Percentiles rank a stretch among this genome's conserved stretches.
Conservation (phyloP, 306 rosid genomes). For the Phaseolus lunatus region DNA sequence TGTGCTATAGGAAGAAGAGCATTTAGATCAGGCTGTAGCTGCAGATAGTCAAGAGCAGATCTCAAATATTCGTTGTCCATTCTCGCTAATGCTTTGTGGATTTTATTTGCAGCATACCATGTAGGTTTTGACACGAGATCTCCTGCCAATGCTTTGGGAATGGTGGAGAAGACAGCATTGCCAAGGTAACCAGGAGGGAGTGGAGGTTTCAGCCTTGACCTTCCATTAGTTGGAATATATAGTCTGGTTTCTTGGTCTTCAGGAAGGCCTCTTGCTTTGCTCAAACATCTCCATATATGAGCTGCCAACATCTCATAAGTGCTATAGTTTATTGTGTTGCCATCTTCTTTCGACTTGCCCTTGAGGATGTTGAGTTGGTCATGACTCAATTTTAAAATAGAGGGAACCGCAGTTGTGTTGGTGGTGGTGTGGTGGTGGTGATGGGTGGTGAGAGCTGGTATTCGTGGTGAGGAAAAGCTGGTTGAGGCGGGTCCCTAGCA, state of each 20-base stretch:
- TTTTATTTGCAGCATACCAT: conserved; percentile 79
- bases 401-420: conserved; percentile 25
- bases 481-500: conserved; percentile 73
- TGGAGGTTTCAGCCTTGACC: conserved; percentile 76
- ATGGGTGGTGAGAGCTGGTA: conserved; percentile 75
- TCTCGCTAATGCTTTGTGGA: conserved; percentile 62
- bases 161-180: conserved; percentile 81
- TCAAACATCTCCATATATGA: conserved; percentile 76
- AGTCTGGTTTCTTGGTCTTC: conserved; percentile 73
- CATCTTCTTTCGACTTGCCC: conserved; percentile 70
- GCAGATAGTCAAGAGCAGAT: conserved; percentile 84
- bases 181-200: conserved; percentile 89
- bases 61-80: conserved; percentile 78
- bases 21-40: conserved; percentile 81
- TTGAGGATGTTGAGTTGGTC: conserved; percentile 66
- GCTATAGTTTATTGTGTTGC: conserved; percentile 68
- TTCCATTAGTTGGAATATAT: conserved; percentile 85
- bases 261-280: conserved; percentile 74
- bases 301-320: conserved; percentile 85
- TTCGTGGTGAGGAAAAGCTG: conserved; percentile 75
- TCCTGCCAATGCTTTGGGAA: conserved; percentile 70
- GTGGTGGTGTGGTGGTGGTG: conserved; percentile 40
- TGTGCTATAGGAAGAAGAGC: conserved; percentile 85
- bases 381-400: conserved; percentile 64
- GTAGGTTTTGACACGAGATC: conserved; percentile 73